Evolutionary conservation across 2,329 filamentous ascomycete genomes (phyloP).

Genomic region (Pseudogymnoascus sp.): DNA sequence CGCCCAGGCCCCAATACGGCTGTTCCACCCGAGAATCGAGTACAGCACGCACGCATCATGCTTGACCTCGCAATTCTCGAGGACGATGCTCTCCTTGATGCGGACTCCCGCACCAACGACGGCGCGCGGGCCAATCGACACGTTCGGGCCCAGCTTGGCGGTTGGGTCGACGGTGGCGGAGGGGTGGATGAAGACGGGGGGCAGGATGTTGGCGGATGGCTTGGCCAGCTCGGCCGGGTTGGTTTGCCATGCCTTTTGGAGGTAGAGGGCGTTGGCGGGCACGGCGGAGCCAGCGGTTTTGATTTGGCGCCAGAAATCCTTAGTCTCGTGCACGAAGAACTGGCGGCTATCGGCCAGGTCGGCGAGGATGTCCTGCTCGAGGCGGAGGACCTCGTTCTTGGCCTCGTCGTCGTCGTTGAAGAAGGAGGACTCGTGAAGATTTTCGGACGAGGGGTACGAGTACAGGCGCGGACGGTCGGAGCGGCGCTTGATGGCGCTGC

Average conservation of each 20-base stretch:
- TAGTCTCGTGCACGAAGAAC: slow-evolving; percentile 97
- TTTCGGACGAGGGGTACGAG: slow-evolving; percentile 93
- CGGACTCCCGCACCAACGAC: slow-evolving; percentile 78
- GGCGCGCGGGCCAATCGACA: slow-evolving; percentile 87
- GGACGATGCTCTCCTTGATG: slow-evolving; percentile 90
- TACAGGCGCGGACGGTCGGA: slow-evolving; percentile 82
- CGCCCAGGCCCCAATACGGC: slow-evolving; percentile 94
- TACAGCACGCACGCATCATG: slow-evolving; percentile 94
- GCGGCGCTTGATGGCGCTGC: slow-evolving; percentile 89
- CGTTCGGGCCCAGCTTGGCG: slow-evolving; percentile 93
- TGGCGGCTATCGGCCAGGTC: slow-evolving; percentile 95
- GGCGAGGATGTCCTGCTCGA: slow-evolving; percentile 94
- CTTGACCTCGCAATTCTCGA: slow-evolving; percentile 92
- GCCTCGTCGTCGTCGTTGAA: slow-evolving; percentile 65
- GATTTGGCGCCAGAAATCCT: slow-evolving; percentile 99
- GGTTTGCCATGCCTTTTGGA: slow-evolving; percentile 84
- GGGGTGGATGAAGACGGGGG: slow-evolving; percentile 92
- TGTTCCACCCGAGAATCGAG: slow-evolving; percentile 94
- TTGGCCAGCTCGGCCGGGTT: slow-evolving; percentile 73
- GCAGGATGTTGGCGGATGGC: slow-evolving; percentile 78
- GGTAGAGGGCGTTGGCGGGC: slow-evolving; percentile 91
- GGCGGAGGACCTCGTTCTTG: slow-evolving; percentile 79
- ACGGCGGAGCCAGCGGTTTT: slow-evolving; percentile 97
- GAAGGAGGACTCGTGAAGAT: slow-evolving; percentile 62
- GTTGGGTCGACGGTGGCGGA: slow-evolving; percentile 84